Evolutionary conservation across 306 rosid genomes (phyloP).

Genomic region (Cajanus cajan): DNA sequence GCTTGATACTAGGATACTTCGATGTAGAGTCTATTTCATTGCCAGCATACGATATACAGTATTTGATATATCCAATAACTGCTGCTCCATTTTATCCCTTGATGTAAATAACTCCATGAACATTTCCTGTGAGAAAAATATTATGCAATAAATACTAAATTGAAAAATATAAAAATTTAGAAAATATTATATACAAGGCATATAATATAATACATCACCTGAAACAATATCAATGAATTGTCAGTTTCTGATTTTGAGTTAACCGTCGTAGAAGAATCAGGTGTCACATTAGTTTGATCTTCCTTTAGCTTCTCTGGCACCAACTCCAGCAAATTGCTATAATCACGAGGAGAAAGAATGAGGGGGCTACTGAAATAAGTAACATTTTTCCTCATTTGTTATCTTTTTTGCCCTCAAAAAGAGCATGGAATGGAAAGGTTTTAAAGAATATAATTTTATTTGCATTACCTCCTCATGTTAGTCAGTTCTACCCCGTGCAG

Average conservation of each 20-base stretch:
- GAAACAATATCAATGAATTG: slow-evolving; percentile 42
- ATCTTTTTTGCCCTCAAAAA: not conserved
- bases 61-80: slow-evolving; percentile 51
- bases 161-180: not conserved
- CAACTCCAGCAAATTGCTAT: slow-evolving; percentile 38
- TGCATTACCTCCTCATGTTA: slow-evolving; percentile 43
- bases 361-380: not conserved
- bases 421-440: not conserved
- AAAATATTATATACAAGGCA: not conserved
- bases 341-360: slow-evolving; percentile 1
- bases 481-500: slow-evolving; percentile 30
- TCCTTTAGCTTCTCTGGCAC: slow-evolving; percentile 33
- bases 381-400: not conserved
- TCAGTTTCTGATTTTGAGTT: slow-evolving; percentile 50
- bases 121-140: slow-evolving; percentile 54
- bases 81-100: slow-evolving; percentile 60
- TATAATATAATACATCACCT: slow-evolving; percentile 39
- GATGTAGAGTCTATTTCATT: slow-evolving; percentile 22
- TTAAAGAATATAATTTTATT: not conserved
- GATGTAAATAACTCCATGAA: slow-evolving; percentile 57
- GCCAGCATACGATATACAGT: slow-evolving; percentile 43
- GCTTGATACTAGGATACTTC: not conserved
- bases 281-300: slow-evolving; percentile 50
- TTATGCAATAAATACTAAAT: not conserved
- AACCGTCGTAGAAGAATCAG: slow-evolving; percentile 53